These are phyloP conservation scores for Parietaria judaica DNA, from an alignment of 306 rosid species.

Conservation along the genomic window DNA sequence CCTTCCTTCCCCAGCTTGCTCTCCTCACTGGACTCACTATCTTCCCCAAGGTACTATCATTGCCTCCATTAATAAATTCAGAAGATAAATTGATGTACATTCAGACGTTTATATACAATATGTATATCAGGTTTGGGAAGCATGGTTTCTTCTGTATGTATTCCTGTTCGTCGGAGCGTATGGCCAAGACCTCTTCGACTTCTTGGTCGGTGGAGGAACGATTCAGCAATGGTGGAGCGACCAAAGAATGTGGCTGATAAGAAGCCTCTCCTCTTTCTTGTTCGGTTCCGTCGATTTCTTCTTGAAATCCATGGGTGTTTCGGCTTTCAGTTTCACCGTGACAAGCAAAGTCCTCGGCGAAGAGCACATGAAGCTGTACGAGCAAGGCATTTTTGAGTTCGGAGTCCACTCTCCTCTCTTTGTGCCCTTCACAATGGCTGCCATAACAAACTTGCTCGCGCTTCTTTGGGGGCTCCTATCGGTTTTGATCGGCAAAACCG, in stretches of 20 bases:
- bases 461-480: slow-evolving; percentile 6
- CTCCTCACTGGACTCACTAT: slow-evolving; percentile 28
- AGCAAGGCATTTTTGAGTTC: slow-evolving; percentile 26
- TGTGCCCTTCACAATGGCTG: slow-evolving; percentile 23
- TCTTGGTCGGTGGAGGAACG: slow-evolving; percentile 16
- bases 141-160: slow-evolving; percentile 28
- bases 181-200: slow-evolving; percentile 26
- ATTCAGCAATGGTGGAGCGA: slow-evolving; percentile 37
- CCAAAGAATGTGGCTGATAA: slow-evolving; percentile 42
- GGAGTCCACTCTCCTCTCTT: slow-evolving; percentile 38
- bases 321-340: slow-evolving; percentile 20
- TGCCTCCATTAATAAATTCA: background rate
- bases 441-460: slow-evolving; percentile 24
- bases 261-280: slow-evolving; percentile 20
- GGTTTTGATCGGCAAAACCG: slow-evolving; percentile 4
- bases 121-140: slow-evolving; percentile 22
- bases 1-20: slow-evolving; percentile 34
- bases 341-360: slow-evolving; percentile 33
- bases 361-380: slow-evolving; percentile 36
- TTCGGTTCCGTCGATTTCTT: slow-evolving; percentile 28
- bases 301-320: slow-evolving; percentile 20
- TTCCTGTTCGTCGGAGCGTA: slow-evolving; percentile 34
- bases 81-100: background rate
- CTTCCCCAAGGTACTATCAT: slow-evolving; percentile 30
- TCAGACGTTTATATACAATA: too few species aligned